phyloP scores from a whole-genome alignment of 148 eudicot species.

The Dysphania ambrosioides region DNA sequence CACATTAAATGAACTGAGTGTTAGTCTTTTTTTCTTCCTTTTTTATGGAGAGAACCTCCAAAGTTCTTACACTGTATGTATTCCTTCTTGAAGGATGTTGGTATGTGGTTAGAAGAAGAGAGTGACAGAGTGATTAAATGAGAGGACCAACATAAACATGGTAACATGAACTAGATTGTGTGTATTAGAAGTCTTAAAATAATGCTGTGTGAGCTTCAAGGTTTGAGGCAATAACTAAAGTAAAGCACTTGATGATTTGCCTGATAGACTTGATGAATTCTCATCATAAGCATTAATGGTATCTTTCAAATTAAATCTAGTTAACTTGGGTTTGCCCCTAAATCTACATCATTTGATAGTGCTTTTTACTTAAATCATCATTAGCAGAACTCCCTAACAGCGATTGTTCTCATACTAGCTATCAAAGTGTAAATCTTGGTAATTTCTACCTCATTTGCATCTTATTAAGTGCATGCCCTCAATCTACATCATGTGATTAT shows the following conservation, averaged over 20 bases:
- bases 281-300: not conserved
- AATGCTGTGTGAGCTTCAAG: not conserved
- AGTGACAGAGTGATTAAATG: too few species aligned
- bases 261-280: not conserved
- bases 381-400: too few species aligned
- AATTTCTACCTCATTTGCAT: too few species aligned
- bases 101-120: constrained; percentile 86
- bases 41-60: not conserved
- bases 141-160: not conserved
- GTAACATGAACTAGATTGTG: not conserved
- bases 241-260: not conserved
- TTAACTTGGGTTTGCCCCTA: not conserved
- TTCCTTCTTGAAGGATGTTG: constrained; percentile 66
- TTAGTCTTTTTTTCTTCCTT: not conserved
- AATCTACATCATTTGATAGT: too few species aligned
- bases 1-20: not conserved
- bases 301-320: not conserved
- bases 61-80: not conserved
- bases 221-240: not conserved
- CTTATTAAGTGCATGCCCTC: not conserved
- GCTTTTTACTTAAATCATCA: too few species aligned
- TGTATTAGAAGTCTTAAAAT: not conserved
- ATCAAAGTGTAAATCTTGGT: not conserved
- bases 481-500: not conserved
- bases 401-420: not conserved